phyloP scores from a whole-genome alignment of 768 basidiomycete species.

The Lentinula detonsa region DNA sequence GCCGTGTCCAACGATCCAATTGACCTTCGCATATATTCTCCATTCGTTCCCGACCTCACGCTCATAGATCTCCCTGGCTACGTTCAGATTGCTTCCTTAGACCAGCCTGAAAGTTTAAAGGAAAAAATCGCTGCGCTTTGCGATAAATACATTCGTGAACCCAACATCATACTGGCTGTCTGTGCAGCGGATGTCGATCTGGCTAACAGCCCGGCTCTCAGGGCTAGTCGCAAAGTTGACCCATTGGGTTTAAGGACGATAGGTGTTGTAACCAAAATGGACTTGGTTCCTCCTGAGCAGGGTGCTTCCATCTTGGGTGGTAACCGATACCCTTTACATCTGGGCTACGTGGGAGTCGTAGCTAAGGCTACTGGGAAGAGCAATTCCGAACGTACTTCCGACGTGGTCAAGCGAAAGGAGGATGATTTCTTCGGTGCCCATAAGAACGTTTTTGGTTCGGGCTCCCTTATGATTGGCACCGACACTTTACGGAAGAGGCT shows the following conservation, averaged over 20 bases:
- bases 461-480: conserved; percentile 84
- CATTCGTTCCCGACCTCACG: conserved; percentile 93
- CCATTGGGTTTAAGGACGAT: conserved; percentile 93
- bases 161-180: conserved; percentile 99
- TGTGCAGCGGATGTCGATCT: conserved; percentile 98
- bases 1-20: conserved; percentile 94
- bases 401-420: conserved; percentile 52
- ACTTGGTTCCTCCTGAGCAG: conserved; percentile 81
- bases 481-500: conserved; percentile 83
- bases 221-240: conserved; percentile 91
- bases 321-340: conserved; percentile 92
- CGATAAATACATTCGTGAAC: conserved; percentile 97
- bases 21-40: conserved; percentile 93
- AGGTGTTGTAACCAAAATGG: conserved; percentile 99
- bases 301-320: conserved; percentile 80
- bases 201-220: conserved; percentile 93
- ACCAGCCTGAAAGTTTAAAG: conserved; percentile 92
- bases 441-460: conserved; percentile 52
- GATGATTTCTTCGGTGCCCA: conserved; percentile 63
- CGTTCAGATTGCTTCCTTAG: conserved; percentile 89
- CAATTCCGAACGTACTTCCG: conserved; percentile 41
- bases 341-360: conserved; percentile 97
- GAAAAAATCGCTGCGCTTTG: conserved; percentile 88
- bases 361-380: conserved; percentile 68
- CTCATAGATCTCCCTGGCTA: conserved; percentile 98